Evolutionary conservation across 352 stramenopile genomes (phyloP), one percentile per base, ranked within the genome.

Genomic region (Paralagenidium karlingii): DNA sequence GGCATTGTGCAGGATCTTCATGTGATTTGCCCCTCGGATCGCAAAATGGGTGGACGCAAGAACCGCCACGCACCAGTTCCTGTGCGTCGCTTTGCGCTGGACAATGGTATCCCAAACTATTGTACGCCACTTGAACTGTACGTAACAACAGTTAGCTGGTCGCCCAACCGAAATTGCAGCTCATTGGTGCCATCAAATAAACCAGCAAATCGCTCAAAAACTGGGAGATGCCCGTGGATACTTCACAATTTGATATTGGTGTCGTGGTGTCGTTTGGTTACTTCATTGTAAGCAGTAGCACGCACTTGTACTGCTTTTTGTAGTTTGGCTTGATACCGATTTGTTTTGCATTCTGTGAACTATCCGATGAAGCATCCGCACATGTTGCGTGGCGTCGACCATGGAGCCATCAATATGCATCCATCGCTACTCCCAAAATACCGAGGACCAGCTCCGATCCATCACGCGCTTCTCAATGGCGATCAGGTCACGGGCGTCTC

Each of bases 191-290:
- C 18, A 9, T 16, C 1, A 21, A 20, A 24, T 30, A 11, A 15
- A 36, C 3, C 33, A 81, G 63, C 12, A 91, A 91, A 45, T 79
- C 68, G 30, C 73, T 91, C 12, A 85, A 84, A 53, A 56, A 60
- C 12, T 91, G 74, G 77, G 43, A 64, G 24, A 64, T 80, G 34
- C 65, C 75, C 3, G 59, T 60, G 8, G 22, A 36, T 36, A 47
- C 38, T 0, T 43, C 60, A 4, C 18, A 12, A 1, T 91, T 88
- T 47, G 77, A 91, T 37, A 66, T 94, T 6, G 80, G 76, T 7
- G 77, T 94, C 2, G 80, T 94, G 26, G 79, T 92, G n/a, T 92
- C 78, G 3, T 94, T 94, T 41, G 80, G 80, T 8, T 90, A 90
- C 58, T 87, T 87, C 28, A 40, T 89, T 37, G 68, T 80, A 46